Conservation (phyloP, 768 basidiomycete species). For the Gloeostereum incarnatum region DNA sequence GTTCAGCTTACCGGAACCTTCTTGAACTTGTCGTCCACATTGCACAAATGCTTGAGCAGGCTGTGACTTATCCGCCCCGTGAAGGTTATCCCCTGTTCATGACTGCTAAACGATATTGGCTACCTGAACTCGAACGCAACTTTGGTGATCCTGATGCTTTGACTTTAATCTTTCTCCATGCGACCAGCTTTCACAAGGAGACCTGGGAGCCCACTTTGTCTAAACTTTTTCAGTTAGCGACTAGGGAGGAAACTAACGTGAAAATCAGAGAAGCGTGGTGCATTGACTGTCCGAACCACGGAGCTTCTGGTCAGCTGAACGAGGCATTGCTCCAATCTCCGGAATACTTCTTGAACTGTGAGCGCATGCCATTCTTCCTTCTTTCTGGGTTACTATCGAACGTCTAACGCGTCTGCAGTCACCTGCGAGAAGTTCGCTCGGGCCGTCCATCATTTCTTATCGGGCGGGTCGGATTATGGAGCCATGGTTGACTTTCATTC, state of each 20-base stretch:
- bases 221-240: constrained; percentile 29
- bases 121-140: constrained; percentile 25
- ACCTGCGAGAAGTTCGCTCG: constrained; percentile 57
- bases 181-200: constrained; percentile 71
- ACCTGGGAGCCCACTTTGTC: constrained; percentile 58
- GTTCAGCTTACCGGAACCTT: too few relatives aligned
- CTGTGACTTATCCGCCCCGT: constrained; percentile 26
- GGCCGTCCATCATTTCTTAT: constrained; percentile 49
- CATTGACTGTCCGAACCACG: constrained; percentile 69
- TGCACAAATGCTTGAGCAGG: constrained; percentile 3
- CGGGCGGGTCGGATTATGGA: constrained; percentile 25
- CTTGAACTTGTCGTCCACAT: constrained; percentile 10
- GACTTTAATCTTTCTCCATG: constrained; percentile 56
- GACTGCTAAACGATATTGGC: constrained; percentile 52
- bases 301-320: constrained; percentile 49
- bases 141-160: constrained; percentile 29
- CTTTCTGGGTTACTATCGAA: constrained; percentile 1
- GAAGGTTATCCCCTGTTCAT: constrained; percentile 36
- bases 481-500: constrained; percentile 35
- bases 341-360: constrained; percentile 38
- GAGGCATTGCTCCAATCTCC: constrained; percentile 30
- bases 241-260: constrained; percentile 9
- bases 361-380: constrained; percentile 10
- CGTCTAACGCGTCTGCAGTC: constrained; percentile 25
- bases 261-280: constrained; percentile 54